Evolutionary conservation across 495 filamentous ascomycete genomes (phyloP), one percentile per base, ranked within the genome.

Genomic region (Paragyromitra xinjiangensis): DNA sequence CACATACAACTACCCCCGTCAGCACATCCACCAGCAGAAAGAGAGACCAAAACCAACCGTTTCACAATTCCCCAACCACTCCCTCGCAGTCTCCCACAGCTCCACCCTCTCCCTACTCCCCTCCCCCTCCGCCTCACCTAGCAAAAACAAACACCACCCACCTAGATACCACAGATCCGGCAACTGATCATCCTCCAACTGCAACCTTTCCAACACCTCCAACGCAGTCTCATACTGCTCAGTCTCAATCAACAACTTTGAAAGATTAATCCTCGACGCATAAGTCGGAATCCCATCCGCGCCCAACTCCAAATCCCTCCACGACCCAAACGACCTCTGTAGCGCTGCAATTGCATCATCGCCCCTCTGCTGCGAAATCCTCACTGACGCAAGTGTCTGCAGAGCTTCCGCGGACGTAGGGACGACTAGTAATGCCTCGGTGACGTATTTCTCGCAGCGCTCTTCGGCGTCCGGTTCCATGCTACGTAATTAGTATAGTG

Each of bases 131-230:
- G 81, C 85, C 83, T 92, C 89, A 0, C 92, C 94, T 69, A 92
- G 84, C 68, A 95, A 86, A 81, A 93, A 92, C 71, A 93, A 86
- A 69, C 92, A 92, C 92, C 95, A 99, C 9, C 96, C 96, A 42
- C 96, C 95, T 2, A 98, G 86, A 85, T 99, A 99, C 94, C 94
- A 97, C 1, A 92, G 92, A 83, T 99, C 96, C 11, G 98, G 93
- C 83, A 94, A 94, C 76, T 90, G 87, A 82, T 99, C 96, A 77
- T 98, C 94, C 83, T 98, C 96, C 5, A 86, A 83, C 19, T 97
- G 89, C 63, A 99, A 83, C 63, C 92, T 86, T 78, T 97, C 93
- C 56, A 97, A 86, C 7, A 98, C 93, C 63, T 92, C 90, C 26
- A 97, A 86, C 4, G 95, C 96, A 73, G 92, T 89, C 67, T 93